These are phyloP conservation scores for Aleurites moluccanus DNA, from an alignment of 441 rosid species.

Conservation along the genomic window DNA sequence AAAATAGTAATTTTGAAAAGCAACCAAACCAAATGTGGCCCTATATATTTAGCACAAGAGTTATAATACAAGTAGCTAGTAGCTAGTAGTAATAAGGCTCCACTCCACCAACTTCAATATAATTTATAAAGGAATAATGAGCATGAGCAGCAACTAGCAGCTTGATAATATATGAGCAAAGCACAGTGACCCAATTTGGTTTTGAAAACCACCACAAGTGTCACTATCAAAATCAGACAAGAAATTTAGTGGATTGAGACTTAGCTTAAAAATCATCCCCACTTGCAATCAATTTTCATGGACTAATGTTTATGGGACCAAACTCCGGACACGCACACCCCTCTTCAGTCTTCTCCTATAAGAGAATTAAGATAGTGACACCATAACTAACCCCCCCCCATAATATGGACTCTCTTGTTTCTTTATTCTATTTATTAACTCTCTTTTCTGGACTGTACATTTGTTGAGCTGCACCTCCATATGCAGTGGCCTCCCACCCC, in stretches of 20 bases:
- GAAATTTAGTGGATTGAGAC: constrained; percentile 10
- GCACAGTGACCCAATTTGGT: constrained; percentile 4
- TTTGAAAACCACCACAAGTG: constrained; percentile 20
- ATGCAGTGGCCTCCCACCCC: constrained; percentile 20
- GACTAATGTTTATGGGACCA: constrained; percentile 17
- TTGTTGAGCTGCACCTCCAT: constrained; percentile 4
- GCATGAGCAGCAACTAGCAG: no score
- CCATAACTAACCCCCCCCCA: constrained; percentile 32
- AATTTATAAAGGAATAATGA: no score
- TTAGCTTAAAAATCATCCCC: constrained; percentile 29
- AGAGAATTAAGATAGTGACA: constrained; percentile 32
- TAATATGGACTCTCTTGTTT: constrained; percentile 7
- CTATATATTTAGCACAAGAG: no score
- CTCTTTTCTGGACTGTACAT: constrained; percentile 14
- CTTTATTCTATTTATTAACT: background rate
- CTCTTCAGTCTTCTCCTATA: background rate
- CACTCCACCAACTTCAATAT: no score
- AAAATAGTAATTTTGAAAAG: no score
- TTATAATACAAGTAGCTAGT: no score
- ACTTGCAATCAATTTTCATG: constrained; percentile 28
- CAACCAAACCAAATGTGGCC: no score
- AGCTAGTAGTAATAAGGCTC: no score
- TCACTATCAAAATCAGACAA: constrained; percentile 26
- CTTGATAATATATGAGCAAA: background rate
- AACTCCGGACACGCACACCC: no score